These are phyloP conservation scores for Arabidopsis lyrata DNA, from an alignment of 441 rosid genomes.

Conservation along the genomic window DNA sequence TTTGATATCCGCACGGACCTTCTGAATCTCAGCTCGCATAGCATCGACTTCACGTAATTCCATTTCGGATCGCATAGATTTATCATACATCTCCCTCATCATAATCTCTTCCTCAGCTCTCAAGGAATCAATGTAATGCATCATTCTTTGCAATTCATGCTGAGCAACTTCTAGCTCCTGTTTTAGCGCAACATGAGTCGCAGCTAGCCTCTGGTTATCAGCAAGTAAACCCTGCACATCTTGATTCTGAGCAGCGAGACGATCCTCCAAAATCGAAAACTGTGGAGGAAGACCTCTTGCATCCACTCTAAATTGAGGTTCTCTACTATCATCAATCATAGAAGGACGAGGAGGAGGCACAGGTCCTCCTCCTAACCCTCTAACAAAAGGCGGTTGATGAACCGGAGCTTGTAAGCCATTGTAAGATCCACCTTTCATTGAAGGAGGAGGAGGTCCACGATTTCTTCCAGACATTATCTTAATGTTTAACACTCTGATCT, in stretches of 20 bases:
- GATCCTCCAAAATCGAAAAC: slow-evolving; percentile 73
- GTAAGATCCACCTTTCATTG: slow-evolving; percentile 65
- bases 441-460: slow-evolving; percentile 69
- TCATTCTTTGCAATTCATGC: slow-evolving; percentile 76
- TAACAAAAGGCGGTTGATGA: slow-evolving; percentile 57
- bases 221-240: slow-evolving; percentile 87
- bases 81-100: slow-evolving; percentile 91
- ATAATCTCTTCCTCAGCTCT: slow-evolving; percentile 79
- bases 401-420: slow-evolving; percentile 56
- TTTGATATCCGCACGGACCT: slow-evolving; percentile 74
- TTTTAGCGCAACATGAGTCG: slow-evolving; percentile 91
- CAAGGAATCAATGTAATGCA: slow-evolving; percentile 69
- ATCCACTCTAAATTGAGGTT: slow-evolving; percentile 64
- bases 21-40: slow-evolving; percentile 68
- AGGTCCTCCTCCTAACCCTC: slow-evolving; percentile 70
- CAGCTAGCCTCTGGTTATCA: slow-evolving; percentile 86
- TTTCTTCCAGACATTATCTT: slow-evolving; percentile 78
- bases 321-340: slow-evolving; percentile 70
- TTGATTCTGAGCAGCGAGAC: slow-evolving; percentile 80
- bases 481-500: slow-evolving; percentile 16
- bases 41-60: slow-evolving; percentile 78
- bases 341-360: slow-evolving; percentile 57
- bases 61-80: slow-evolving; percentile 64
- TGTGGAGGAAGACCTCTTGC: slow-evolving; percentile 73
- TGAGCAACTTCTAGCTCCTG: slow-evolving; percentile 90